Base-by-base conservation (phyloP, 805 yeast species). In the Wickerhamiella siamensis region DNA sequence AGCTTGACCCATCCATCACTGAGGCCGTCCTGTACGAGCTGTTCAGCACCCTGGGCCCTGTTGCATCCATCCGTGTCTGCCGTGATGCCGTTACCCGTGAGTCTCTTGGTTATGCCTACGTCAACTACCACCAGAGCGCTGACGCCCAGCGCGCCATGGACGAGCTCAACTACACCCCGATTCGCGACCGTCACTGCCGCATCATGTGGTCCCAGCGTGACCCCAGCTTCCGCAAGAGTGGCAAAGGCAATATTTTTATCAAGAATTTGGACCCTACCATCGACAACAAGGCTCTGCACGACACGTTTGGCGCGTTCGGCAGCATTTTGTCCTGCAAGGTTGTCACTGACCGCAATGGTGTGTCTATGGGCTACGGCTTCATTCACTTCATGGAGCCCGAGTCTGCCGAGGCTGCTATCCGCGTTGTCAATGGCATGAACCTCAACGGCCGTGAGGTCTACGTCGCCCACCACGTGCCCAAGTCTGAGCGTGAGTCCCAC, bases 181-280 rank as follows among this genome's bases (percentile, higher is more conserved):
- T 91, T 69, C 87, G 87, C 66, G 96, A 95, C 60, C 83, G 80
- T 60, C 86, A 95, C 58, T 86, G 96, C 71, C 84, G 98, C 69
- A 88, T 91, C 71, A 91, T 91, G 97, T 86, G 97, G 96, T 86
- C 96, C 54, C 97, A 91, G 73, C 84, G 97, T 70, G 97, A 91
- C 65, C 97, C 98, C 51, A 74, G 95, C 48, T 65, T 78, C 58
- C 83, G 98, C 75, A 83, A 79, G 74, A 79, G 79, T 61, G 96
- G 96, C 65, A 80, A 83, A 51, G 96, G 95, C 60, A 91, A 91
- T 75, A 79, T 91, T 53, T 91, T 81, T 77, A 88, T 91, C 72
- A 91, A 91, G 79, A 91, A 91, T 77, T 77, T 91, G 69, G 95
- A 88, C 67, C 93, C 95, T 47, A 94, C 83, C 59, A 91, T 91